These are phyloP conservation scores for Pseudevernia furfuracea DNA, from an alignment of 495 filamentous ascomycete species.

Conservation along the genomic window DNA sequence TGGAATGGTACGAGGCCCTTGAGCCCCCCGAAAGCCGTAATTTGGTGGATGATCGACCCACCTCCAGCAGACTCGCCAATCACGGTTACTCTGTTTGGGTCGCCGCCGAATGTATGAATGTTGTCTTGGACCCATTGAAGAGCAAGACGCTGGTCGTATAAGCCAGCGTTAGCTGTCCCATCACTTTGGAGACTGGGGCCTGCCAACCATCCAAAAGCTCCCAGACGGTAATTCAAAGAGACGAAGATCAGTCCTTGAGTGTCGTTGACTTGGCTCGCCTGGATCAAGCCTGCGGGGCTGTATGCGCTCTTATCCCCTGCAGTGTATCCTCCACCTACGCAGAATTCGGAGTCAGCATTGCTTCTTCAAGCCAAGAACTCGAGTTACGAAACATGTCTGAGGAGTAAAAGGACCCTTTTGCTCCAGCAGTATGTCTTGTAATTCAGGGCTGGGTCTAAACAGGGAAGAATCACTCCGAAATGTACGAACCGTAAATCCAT, in stretches of 20 bases:
- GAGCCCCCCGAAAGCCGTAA: neutral
- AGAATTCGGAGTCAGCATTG: neutral
- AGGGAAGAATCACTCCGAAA: neutral
- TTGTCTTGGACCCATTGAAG: neutral
- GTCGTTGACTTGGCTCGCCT: constrained; percentile 30
- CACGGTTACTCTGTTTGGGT: neutral
- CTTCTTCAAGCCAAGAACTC: neutral
- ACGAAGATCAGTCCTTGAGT: constrained; percentile 44
- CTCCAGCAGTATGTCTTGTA: no score
- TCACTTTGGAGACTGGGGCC: neutral
- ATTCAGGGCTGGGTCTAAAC: neutral
- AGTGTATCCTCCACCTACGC: constrained; percentile 40
- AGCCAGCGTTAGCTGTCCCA: neutral
- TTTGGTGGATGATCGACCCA: neutral
- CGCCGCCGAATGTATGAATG: neutral
- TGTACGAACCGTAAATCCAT: constrained; percentile 41
- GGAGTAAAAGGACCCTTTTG: no score
- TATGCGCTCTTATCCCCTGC: constrained; percentile 41
- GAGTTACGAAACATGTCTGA: no score
- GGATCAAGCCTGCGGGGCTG: constrained; percentile 39
- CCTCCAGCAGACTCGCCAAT: neutral
- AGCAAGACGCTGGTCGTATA: neutral
- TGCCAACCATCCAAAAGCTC: neutral
- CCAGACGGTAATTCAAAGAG: constrained; percentile 48
- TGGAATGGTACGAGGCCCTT: neutral